A percentile compares a stretch with the other conserved stretches of the same genome.
Evolutionary conservation across 2,329 filamentous ascomycete species (phyloP).

Genomic region (Phialophora verrucosa): DNA sequence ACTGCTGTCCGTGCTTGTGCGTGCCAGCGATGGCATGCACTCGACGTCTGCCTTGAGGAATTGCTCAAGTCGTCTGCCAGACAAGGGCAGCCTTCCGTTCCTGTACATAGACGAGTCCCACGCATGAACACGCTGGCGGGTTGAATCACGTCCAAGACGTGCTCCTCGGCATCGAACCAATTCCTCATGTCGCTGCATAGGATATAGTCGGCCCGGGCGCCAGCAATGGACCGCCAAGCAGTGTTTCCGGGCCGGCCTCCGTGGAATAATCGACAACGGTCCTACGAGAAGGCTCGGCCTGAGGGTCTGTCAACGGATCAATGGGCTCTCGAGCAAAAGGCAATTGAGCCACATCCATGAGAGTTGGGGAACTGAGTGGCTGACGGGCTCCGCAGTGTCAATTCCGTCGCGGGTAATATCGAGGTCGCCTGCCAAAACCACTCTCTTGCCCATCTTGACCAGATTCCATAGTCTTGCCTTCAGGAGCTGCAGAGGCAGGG

Average conservation of each 20-base stretch:
- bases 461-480: slow-evolving; percentile 87
- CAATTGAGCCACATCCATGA: slow-evolving; percentile 83
- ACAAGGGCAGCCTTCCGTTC: slow-evolving; percentile 74
- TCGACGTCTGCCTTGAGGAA: slow-evolving; percentile 80
- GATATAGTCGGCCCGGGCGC: slow-evolving; percentile 89
- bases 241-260: slow-evolving; percentile 82
- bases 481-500: slow-evolving; percentile 72
- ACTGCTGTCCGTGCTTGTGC: slow-evolving; percentile 22
- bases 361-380: slow-evolving; percentile 59
- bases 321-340: slow-evolving; percentile 75
- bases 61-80: slow-evolving; percentile 82
- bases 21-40: slow-evolving; percentile 69
- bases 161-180: slow-evolving; percentile 69
- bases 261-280: slow-evolving; percentile 82
- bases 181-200: slow-evolving; percentile 79
- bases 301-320: slow-evolving; percentile 68
- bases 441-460: slow-evolving; percentile 76
- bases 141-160: slow-evolving; percentile 78
- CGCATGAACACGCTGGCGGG: slow-evolving; percentile 71
- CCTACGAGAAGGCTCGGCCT: slow-evolving; percentile 78
- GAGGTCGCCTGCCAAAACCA: slow-evolving; percentile 85
- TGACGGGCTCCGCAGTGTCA: slow-evolving; percentile 76
- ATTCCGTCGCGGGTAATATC: slow-evolving; percentile 75
- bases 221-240: slow-evolving; percentile 89
- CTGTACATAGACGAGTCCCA: slow-evolving; percentile 63